Base-by-base conservation (phyloP, 257 asterid species). In the Linderniella brevidens region DNA sequence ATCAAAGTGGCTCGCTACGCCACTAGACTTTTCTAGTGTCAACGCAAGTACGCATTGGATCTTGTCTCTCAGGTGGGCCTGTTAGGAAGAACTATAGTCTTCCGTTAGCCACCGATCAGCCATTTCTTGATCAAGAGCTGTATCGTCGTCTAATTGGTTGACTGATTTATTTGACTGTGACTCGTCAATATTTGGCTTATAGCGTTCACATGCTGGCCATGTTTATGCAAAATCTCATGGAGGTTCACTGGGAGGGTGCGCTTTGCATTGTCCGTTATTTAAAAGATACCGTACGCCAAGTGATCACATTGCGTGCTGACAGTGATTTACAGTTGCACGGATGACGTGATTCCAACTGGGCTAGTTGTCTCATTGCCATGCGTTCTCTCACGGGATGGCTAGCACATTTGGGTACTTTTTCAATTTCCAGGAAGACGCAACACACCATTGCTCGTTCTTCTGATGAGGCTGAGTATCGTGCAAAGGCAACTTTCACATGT, bases 251-350 rank as follows among this genome's bases (percentile, higher is more conserved):
- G 49, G 13, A 16, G 18, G 18, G 17, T 1, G 49, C 18, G 4
- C 17, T 44, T n/a, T 9, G 49, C 11, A 17, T 44, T 44, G 49
- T 44, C 2, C 49, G 17, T n/a, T 44, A 44, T 44, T 16, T 44
- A 9, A 44, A 44, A 9, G 11, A 17, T n/a, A 8, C 17, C 3
- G 4, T 9, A 9, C 4, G 49, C 6, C 19, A 10, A 16, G 49
- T 3, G 49, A 16, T 44, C 11, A 1, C 3, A 8, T 19, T 44
- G 2, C 19, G 18, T 1, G 11, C 19, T n/a, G 9, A 10, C 19
- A 44, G 17, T 9, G 2, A 13, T 44, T 8, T 44, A n/a, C 11
- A 10, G 10, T 16, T 44, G 19, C 3, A 16, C 11, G 17, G 11
- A 9, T 44, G 10, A 6, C 13, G 49, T 44, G 49, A 44, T 15